Base-by-base conservation (phyloP, 2,329 filamentous ascomycete species). In the Fusarium proliferatum region DNA sequence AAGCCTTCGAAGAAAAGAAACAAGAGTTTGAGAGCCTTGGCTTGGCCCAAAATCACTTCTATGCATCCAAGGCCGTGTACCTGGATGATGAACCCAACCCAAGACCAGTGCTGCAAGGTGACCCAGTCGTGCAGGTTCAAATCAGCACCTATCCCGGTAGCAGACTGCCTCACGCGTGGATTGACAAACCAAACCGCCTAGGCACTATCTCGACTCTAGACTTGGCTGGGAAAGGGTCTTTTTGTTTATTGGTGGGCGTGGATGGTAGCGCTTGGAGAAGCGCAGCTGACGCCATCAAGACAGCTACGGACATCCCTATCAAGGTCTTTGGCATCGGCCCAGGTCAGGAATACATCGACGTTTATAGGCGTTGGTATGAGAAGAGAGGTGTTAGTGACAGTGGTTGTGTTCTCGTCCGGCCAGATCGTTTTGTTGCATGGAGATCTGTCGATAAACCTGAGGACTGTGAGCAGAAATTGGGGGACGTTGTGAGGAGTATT, bases 221-320 rank as follows among this genome's bases (percentile, higher is more conserved):
- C 3, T 17, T 49, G 46, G 46, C 46, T n/a, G 28, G 46, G 0
- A 49, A 49, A 13, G 46, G 46, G 7, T 33, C 28, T 0, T 33
- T 49, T 2, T 33, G 46, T 33, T 1, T 49, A 6, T n/a, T 49
- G 5, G 46, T 49, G 0, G 28, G 28, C 5, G 46, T n/a, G 2
- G 46, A 49, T 17, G 46, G 46, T 0, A 9, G 28, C 2, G 5
- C 3, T 4, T 49, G 46, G 46, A 49, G 46, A 33, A 33, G 1
- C 0, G 28, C 46, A 33, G 46, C 15, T 17, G 28, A n/a, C 5
- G 28, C 28, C 8, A 0, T 49, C 10, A 33, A 0, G 46, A 9
- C 7, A n/a, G 21, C 15, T 3, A 49, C 10, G 0, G 15, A 10
- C 3, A 33, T 49, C 10, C 28, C 46, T 2, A 17, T 33, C 21